Evolutionary conservation across 768 basidiomycete genomes (phyloP).

Genomic region (Pulveroboletus sp.): DNA sequence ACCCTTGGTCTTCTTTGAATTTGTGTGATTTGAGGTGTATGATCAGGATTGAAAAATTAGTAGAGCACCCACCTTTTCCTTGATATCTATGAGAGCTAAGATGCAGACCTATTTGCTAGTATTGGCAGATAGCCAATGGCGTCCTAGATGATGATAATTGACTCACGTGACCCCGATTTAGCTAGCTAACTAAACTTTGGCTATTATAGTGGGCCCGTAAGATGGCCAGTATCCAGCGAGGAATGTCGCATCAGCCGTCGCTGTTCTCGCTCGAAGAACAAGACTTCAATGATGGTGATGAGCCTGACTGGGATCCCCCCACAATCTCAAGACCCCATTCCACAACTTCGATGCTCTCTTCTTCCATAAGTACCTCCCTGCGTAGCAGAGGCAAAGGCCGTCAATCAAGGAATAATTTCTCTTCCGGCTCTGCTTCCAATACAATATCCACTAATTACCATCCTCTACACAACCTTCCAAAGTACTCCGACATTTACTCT

Average conservation of each 20-base stretch:
- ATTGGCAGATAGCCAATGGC: neutral
- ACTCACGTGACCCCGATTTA: conserved; percentile 9
- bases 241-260: conserved; percentile 51
- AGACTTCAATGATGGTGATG: conserved; percentile 42
- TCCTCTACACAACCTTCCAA: conserved; percentile 29
- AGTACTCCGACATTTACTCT: conserved; percentile 64
- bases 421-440: conserved; percentile 26
- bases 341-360: conserved; percentile 22
- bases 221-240: conserved; percentile 25
- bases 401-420: conserved; percentile 28
- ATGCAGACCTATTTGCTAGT: neutral
- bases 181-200: neutral
- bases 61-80: conserved; percentile 72
- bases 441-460: conserved; percentile 28
- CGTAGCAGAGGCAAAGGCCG: conserved; percentile 31
- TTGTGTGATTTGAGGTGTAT: conserved; percentile 35
- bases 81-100: conserved; percentile 70
- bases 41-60: neutral
- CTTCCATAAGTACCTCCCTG: conserved; percentile 27
- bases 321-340: conserved; percentile 25
- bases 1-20: conserved; percentile 98
- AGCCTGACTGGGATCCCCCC: conserved; percentile 42
- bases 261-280: conserved; percentile 63
- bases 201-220: neutral
- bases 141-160: neutral